Base-by-base conservation (phyloP, 768 basidiomycete species). In the Hypholoma fasciculare region DNA sequence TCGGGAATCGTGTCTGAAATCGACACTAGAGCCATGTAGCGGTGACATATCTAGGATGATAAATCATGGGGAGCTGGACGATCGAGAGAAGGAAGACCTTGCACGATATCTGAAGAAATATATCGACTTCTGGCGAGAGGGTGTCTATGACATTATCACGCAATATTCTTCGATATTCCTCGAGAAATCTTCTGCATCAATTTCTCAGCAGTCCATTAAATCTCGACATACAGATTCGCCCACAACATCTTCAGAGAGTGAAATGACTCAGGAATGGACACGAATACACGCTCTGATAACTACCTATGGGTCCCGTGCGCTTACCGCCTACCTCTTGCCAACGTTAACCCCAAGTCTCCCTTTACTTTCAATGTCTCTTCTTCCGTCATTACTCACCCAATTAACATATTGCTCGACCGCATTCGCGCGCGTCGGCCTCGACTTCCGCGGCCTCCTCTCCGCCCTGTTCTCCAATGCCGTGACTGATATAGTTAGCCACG, bases 331-430 rank as follows among this genome's bases (percentile, higher is more conserved):
- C 52, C 85, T 98, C 49, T 80, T 95, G 52, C 80, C 84, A n/a
- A 72, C 87, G 6, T 77, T 97, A 42, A 69, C 77, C 4, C 76
- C 76, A 7, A 81, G 86, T 49, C 81, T 97, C 14, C 83, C 87
- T 0, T 82, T 79, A 9, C 78, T 86, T 17, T 75, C 86, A 30
- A 76, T 88, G 13, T 67, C 89, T 17, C 76, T 91, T 20, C 80
- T 96, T 62, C 82, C 93, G 19, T 86, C 96, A 37, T 80, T 95
- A 43, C 84, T 97, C 57, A 96, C 95, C 0, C 96, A 98, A 65
- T 82, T 98, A 46, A 90, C 91, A 12, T 98, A 98, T 72, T 97
- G 96, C 69, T 87, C 94, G 7, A 85, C 87, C 16, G 94, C 95
- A 0, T 97, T 97, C 67, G 82, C 92, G 0, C 86, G 95, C n/a